phyloP scores from a whole-genome alignment of 2,329 filamentous ascomycete species.

The Xylaria arbuscula region DNA sequence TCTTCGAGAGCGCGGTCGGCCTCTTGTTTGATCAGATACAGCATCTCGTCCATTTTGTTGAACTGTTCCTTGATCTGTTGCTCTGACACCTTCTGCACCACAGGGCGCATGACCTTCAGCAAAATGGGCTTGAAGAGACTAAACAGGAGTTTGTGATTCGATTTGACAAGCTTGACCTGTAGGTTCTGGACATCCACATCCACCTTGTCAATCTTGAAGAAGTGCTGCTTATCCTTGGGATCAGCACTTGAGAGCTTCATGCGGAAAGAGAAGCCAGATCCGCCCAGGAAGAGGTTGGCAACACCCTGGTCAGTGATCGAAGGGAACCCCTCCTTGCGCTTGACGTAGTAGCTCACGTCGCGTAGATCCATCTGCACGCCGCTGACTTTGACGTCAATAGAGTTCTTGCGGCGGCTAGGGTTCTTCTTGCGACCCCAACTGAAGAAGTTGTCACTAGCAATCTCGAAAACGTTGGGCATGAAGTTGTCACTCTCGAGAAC shows the following conservation, averaged over 20 bases:
- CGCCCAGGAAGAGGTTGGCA: constrained; percentile 87
- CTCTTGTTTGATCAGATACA: constrained; percentile 84
- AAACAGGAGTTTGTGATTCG: constrained; percentile 93
- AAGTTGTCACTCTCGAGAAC: constrained; percentile 97
- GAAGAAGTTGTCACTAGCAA: constrained; percentile 93
- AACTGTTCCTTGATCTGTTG: constrained; percentile 89
- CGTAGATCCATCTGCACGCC: constrained; percentile 93
- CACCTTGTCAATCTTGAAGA: constrained; percentile 95
- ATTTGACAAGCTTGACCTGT: constrained; percentile 91
- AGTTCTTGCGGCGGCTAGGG: constrained; percentile 82
- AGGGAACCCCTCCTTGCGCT: constrained; percentile 94
- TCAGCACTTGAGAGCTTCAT: constrained; percentile 87
- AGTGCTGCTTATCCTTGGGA: constrained; percentile 78
- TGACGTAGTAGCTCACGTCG: constrained; percentile 94
- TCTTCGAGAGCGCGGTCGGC: constrained; percentile 78
- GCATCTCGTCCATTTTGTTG: constrained; percentile 75
- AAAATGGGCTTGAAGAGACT: constrained; percentile 86
- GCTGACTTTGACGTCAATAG: constrained; percentile 82
- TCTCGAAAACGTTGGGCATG: constrained; percentile 89
- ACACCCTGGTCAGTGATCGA: constrained; percentile 87
- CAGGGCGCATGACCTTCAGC: constrained; percentile 84
- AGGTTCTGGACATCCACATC: constrained; percentile 84
- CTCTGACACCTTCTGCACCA: constrained; percentile 87
- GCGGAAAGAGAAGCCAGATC: constrained; percentile 90
- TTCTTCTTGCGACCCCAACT: constrained; percentile 92